Evolutionary conservation across 352 stramenopile species (phyloP).

Genomic region (Phytopythium cucurbitacearum): DNA sequence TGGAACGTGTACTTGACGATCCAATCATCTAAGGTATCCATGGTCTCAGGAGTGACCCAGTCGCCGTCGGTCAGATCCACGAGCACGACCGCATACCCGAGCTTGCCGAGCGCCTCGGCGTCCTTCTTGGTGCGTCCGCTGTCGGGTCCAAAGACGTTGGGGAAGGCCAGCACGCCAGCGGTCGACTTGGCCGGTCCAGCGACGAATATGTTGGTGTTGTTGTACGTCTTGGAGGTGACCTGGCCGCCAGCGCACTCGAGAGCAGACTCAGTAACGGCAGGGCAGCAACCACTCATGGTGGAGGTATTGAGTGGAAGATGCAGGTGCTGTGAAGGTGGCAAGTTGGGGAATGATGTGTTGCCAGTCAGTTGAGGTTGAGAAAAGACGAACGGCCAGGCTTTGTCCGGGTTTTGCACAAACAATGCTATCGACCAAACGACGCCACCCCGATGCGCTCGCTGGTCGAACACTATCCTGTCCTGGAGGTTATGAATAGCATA

Average conservation of each 20-base stretch:
- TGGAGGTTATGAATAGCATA: too few relatives aligned
- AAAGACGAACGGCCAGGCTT: too few relatives aligned
- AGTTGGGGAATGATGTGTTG: not conserved
- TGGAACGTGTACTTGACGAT: slow-evolving; percentile 19
- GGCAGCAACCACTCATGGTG: slow-evolving; percentile 35
- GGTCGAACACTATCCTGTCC: too few relatives aligned
- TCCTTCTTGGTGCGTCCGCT: slow-evolving; percentile 34
- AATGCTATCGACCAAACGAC: too few relatives aligned
- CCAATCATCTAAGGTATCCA: slow-evolving; percentile 7
- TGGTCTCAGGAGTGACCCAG: slow-evolving; percentile 10
- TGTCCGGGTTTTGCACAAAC: too few relatives aligned
- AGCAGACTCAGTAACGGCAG: slow-evolving; percentile 16
- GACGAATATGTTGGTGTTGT: slow-evolving; percentile 17
- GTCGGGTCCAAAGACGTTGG: slow-evolving; percentile 24
- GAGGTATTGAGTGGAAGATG: not conserved
- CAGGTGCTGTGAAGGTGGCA: too few relatives aligned
- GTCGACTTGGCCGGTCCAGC: slow-evolving; percentile 14
- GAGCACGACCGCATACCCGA: slow-evolving; percentile 27
- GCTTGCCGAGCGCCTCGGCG: slow-evolving; percentile 20
- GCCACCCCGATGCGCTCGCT: too few relatives aligned
- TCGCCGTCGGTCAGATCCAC: slow-evolving; percentile 24
- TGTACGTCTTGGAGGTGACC: slow-evolving; percentile 16
- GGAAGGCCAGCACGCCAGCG: slow-evolving; percentile 25
- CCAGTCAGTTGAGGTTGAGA: not conserved
- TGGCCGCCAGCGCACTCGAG: slow-evolving; percentile 5